Percentiles rank a stretch among this genome's conserved stretches.
phyloP scores from a whole-genome alignment of 805 yeast species.

The Saturnispora diversa region DNA sequence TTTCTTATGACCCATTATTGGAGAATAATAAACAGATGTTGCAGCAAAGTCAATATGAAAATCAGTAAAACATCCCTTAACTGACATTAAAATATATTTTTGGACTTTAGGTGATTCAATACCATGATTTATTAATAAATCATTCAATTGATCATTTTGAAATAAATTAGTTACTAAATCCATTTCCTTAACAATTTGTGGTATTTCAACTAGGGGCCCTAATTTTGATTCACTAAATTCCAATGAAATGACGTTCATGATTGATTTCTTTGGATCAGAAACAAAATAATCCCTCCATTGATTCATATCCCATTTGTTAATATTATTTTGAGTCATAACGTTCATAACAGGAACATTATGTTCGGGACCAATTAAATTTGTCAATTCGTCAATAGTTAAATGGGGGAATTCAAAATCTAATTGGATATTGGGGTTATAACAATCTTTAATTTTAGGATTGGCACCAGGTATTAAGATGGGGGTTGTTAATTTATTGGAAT shows the following conservation, averaged over 20 bases:
- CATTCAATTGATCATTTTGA: slow-evolving; percentile 23
- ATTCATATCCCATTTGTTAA: slow-evolving; percentile 58
- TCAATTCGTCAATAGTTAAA: slow-evolving; percentile 48
- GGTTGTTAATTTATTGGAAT: slow-evolving; percentile 23
- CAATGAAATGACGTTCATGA: slow-evolving; percentile 72
- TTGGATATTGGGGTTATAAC: slow-evolving; percentile 13
- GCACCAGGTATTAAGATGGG: slow-evolving; percentile 30
- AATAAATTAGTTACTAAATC: slow-evolving; percentile 70
- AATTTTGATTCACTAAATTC: slow-evolving; percentile 59
- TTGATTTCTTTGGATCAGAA: slow-evolving; percentile 35
- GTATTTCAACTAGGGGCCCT: slow-evolving; percentile 47
- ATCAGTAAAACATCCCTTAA: slow-evolving; percentile 71
- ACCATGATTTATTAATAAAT: background rate
- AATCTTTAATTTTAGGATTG: slow-evolving; percentile 14
- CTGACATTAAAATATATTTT: slow-evolving; percentile 81
- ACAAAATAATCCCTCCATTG: slow-evolving; percentile 70
- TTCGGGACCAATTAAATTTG: slow-evolving; percentile 55
- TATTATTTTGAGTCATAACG: slow-evolving; percentile 67
- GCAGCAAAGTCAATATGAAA: slow-evolving; percentile 92
- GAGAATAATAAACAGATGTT: slow-evolving; percentile 82
- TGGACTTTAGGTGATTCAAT: slow-evolving; percentile 50
- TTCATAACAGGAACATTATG: slow-evolving; percentile 77
- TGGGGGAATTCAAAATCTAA: slow-evolving; percentile 36
- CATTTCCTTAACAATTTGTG: slow-evolving; percentile 51
- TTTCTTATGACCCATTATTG: slow-evolving; percentile 64